phyloP scores from a whole-genome alignment of 495 filamentous ascomycete genomes.

The Xylaria curta region DNA sequence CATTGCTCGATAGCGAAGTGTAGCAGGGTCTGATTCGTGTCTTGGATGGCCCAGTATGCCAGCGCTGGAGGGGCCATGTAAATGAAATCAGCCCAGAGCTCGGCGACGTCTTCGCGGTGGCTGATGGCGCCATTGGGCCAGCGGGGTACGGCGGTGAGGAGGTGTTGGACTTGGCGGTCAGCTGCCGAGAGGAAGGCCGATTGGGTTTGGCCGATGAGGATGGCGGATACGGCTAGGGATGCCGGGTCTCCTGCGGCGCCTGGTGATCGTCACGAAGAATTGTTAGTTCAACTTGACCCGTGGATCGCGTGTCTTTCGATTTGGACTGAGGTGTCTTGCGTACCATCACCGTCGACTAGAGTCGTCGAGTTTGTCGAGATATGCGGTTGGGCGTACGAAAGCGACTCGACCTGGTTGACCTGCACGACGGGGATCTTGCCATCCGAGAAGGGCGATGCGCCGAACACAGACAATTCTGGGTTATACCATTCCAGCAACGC shows the following conservation, averaged over 20 bases:
- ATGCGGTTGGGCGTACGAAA: slow-evolving; percentile 46
- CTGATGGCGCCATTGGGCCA: slow-evolving; percentile 59
- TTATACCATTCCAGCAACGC: slow-evolving; percentile 56
- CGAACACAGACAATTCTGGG: slow-evolving; percentile 52
- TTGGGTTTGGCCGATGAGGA: slow-evolving; percentile 53
- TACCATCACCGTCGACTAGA: slow-evolving; percentile 42
- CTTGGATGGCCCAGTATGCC: slow-evolving; percentile 56
- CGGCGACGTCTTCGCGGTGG: slow-evolving; percentile 52
- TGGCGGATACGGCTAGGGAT: slow-evolving; percentile 52
- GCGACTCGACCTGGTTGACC: slow-evolving; percentile 32
- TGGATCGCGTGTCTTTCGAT: neutral
- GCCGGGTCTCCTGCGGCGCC: slow-evolving; percentile 53
- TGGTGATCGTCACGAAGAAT: slow-evolving; percentile 22
- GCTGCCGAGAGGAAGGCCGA: slow-evolving; percentile 44
- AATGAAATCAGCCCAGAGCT: slow-evolving; percentile 59
- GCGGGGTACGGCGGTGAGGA: slow-evolving; percentile 52
- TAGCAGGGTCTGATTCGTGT: slow-evolving; percentile 42
- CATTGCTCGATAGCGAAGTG: slow-evolving; percentile 51
- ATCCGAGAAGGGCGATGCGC: slow-evolving; percentile 49
- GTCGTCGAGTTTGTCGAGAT: slow-evolving; percentile 41
- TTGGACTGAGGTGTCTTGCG: slow-evolving; percentile 17
- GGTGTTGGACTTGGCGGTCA: slow-evolving; percentile 46
- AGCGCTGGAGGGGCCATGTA: slow-evolving; percentile 59
- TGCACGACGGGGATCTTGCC: slow-evolving; percentile 46
- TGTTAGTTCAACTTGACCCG: neutral